phyloP scores from a whole-genome alignment of 176 grass and related monocot species.

The Eragrostis nindensis region DNA sequence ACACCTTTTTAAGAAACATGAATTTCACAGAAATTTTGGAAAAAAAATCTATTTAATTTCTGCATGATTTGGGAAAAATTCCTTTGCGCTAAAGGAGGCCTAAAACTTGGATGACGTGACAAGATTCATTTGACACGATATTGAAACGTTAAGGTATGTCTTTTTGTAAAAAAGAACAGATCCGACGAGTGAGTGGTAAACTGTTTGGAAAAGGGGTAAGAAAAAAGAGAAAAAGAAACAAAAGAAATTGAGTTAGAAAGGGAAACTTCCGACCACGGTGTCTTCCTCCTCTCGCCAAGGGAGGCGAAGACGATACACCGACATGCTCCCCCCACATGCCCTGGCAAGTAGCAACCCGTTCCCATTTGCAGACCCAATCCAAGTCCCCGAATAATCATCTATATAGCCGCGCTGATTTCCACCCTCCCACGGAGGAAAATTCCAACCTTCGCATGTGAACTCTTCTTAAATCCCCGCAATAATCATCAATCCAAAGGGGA shows the following conservation, averaged over 20 bases:
- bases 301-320: slow-evolving; percentile 36
- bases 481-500: slow-evolving; percentile 30
- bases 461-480: slow-evolving; percentile 37
- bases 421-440: slow-evolving; percentile 34
- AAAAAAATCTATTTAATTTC: no score
- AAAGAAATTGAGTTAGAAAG: neutral
- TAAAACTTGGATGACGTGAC: no score
- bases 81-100: no score
- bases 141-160: neutral
- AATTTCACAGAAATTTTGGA: no score
- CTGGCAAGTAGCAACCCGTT: slow-evolving; percentile 38
- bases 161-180: neutral
- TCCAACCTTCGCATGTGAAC: slow-evolving; percentile 44
- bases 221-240: neutral
- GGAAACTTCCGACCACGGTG: slow-evolving; percentile 41
- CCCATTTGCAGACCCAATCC: slow-evolving; percentile 39
- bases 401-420: slow-evolving; percentile 21
- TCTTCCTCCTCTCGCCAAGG: slow-evolving; percentile 37
- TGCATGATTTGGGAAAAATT: no score
- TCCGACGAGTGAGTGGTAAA: neutral
- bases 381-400: slow-evolving; percentile 15
- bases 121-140: no score
- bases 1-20: no score
- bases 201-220: neutral
- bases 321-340: slow-evolving; percentile 40